phyloP scores from a whole-genome alignment of 768 basidiomycete species.

The Flagelloscypha sp. region DNA sequence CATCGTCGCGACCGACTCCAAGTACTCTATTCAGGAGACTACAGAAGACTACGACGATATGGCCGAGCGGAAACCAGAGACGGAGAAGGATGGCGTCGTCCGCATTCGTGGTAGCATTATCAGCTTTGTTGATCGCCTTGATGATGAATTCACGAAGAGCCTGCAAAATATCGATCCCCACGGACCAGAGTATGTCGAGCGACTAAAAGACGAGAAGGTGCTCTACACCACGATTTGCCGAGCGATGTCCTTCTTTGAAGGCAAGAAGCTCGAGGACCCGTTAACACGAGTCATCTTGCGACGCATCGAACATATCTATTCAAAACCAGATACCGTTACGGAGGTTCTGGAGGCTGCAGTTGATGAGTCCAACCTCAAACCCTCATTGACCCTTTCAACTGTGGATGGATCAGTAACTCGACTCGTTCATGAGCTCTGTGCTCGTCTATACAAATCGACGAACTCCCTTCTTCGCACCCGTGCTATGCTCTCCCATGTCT shows the following conservation, averaged over 20 bases:
- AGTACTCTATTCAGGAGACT: conserved; percentile 80
- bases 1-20: conserved; percentile 60
- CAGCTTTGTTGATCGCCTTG: conserved; percentile 90
- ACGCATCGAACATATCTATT: conserved; percentile 95
- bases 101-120: conserved; percentile 92
- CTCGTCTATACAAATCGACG: conserved; percentile 86
- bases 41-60: conserved; percentile 91
- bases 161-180: conserved; percentile 98
- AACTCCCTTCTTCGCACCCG: conserved; percentile 90
- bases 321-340: conserved; percentile 94
- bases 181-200: conserved; percentile 97
- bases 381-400: conserved; percentile 49
- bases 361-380: conserved; percentile 48
- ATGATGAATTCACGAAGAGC: conserved; percentile 97
- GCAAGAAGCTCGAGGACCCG: conserved; percentile 65
- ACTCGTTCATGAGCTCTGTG: conserved; percentile 85
- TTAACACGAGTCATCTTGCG: conserved; percentile 88
- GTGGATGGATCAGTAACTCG: conserved; percentile 53
- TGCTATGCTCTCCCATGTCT: conserved; percentile 96
- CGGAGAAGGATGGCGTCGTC: conserved; percentile 66
- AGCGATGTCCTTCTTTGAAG: conserved; percentile 88
- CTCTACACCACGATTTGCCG: conserved; percentile 91
- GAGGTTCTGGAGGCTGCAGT: conserved; percentile 77
- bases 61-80: conserved; percentile 68
- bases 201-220: conserved; percentile 91